These are phyloP conservation scores for Cordyceps fumosorosea DNA, from an alignment of 2,329 filamentous ascomycete genomes.

Conservation along the genomic window DNA sequence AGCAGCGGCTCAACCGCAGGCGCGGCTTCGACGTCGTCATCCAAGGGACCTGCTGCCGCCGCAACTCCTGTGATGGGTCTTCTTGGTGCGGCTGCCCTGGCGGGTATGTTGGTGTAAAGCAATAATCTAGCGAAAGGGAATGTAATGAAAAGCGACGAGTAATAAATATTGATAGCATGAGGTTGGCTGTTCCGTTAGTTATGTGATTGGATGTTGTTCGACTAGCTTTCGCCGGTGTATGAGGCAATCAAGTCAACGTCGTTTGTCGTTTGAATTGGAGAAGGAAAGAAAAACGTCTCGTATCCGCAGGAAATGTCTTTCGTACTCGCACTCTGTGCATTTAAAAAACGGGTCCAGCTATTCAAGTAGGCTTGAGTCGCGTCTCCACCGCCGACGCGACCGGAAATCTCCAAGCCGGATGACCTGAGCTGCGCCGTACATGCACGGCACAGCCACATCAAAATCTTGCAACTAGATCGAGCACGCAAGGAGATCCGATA, in stretches of 20 bases:
- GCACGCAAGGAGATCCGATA: background rate
- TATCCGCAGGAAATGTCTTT: too few relatives aligned
- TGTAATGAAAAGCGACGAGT: background rate
- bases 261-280: too few relatives aligned
- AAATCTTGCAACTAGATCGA: background rate
- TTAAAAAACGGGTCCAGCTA: too few relatives aligned
- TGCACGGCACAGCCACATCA: background rate
- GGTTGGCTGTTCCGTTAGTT: too few relatives aligned
- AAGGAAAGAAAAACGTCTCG: too few relatives aligned
- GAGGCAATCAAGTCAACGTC: too few relatives aligned
- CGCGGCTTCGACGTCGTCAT: slow-evolving; percentile 1
- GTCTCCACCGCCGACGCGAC: slow-evolving; percentile 6
- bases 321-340: too few relatives aligned
- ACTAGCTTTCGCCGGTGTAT: too few relatives aligned
- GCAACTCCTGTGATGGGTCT: slow-evolving; percentile 8
- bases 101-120: slow-evolving; percentile 3
- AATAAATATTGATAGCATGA: background rate
- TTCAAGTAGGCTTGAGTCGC: background rate
- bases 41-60: slow-evolving; percentile 8
- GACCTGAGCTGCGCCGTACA: background rate
- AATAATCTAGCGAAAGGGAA: background rate
- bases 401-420: slow-evolving; percentile 7
- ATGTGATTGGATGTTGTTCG: too few relatives aligned
- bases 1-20: slow-evolving; percentile 2
- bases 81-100: slow-evolving; percentile 9